Conservation (phyloP, 352 stramenopile genomes). For the Phytopythium chamaehyphon region DNA sequence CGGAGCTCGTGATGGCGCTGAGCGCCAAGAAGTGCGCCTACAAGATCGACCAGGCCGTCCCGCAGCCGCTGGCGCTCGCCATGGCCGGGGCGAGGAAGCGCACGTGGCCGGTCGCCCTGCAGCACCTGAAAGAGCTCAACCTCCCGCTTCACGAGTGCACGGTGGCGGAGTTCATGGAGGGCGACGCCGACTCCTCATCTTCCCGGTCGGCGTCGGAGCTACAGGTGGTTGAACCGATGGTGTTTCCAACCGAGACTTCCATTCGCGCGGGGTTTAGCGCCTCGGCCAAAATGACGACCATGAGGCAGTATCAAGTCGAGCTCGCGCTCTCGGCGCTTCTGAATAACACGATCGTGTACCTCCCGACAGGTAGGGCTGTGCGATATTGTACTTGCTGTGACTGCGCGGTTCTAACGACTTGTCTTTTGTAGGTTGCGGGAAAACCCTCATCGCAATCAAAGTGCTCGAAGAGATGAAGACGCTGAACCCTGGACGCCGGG, state of each 20-base stretch:
- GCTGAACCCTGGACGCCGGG: conserved; percentile 48
- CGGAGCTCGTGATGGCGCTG: conserved; percentile 36
- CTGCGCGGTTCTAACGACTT: too few species aligned
- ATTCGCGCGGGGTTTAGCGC: conserved; percentile 27
- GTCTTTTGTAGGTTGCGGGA: conserved; percentile 38
- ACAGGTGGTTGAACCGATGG: conserved; percentile 10
- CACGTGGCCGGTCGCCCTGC: conserved; percentile 36
- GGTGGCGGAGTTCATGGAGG: conserved; percentile 13
- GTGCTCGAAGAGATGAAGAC: conserved; percentile 60
- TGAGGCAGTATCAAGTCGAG: conserved; percentile 70
- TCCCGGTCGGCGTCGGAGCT: background rate
- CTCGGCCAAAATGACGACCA: conserved; percentile 34
- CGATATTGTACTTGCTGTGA: background rate
- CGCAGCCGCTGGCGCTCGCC: conserved; percentile 5
- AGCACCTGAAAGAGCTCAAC: conserved; percentile 20
- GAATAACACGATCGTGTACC: conserved; percentile 78
- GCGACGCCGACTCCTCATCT: too few species aligned
- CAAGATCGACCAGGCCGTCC: conserved; percentile 14
- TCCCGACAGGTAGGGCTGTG: conserved; percentile 46
- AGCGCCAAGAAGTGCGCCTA: conserved; percentile 44
- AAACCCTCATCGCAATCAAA: conserved; percentile 74
- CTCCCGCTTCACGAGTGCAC: conserved; percentile 21
- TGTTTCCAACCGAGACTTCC: conserved; percentile 22
- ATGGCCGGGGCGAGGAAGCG: conserved; percentile 7
- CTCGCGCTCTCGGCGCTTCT: conserved; percentile 58